phyloP scores from a whole-genome alignment of 352 stramenopile species.

The Phytophthora uliginosa region DNA sequence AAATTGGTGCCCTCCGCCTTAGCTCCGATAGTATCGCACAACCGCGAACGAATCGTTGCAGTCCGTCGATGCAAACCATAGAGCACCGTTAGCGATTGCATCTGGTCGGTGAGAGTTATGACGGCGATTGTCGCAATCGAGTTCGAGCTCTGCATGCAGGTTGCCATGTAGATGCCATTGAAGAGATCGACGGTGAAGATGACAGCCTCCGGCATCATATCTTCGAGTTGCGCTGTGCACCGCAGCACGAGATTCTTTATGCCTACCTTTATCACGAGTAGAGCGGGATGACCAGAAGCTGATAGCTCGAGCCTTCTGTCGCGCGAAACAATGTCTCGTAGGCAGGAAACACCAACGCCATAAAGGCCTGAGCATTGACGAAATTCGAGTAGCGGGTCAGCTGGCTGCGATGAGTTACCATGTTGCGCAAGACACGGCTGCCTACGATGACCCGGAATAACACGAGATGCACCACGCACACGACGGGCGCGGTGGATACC shows the following conservation, averaged over 20 bases:
- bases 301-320: conserved; percentile 10
- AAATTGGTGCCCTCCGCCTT: neutral
- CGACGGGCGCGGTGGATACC: neutral
- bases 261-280: conserved; percentile 5
- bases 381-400: conserved; percentile 9
- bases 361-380: conserved; percentile 9
- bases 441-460: conserved; percentile 3
- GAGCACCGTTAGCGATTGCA: conserved; percentile 11
- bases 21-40: neutral
- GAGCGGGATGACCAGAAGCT: conserved; percentile 18
- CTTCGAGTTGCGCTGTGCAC: conserved; percentile 15
- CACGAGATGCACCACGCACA: neutral
- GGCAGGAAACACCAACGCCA: conserved; percentile 12
- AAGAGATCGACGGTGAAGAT: conserved; percentile 37
- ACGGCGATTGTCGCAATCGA: neutral
- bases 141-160: conserved; percentile 23
- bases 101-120: conserved; percentile 19
- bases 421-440: neutral
- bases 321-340: conserved; percentile 19
- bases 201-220: conserved; percentile 23
- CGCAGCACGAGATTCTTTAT: conserved; percentile 19
- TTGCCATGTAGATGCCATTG: conserved; percentile 29
- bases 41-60: neutral
- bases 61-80: conserved; percentile 17
- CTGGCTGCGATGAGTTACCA: neutral